Base-by-base conservation (phyloP, 2,329 filamentous ascomycete species). In the Aspergillus sp. region DNA sequence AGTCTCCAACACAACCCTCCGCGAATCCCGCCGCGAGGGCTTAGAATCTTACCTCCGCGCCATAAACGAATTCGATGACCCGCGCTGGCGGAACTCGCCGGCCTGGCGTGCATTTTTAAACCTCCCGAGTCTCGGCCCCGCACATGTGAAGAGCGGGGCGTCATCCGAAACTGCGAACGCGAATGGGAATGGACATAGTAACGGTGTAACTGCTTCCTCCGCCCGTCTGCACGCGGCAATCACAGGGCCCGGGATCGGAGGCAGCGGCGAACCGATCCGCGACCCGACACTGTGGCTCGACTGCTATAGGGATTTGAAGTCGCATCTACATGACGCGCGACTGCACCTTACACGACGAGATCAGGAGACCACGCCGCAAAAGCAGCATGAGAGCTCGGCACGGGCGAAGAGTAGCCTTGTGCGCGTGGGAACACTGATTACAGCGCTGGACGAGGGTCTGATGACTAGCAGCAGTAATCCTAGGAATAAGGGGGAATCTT, bases 251-350 rank as follows among this genome's bases (percentile, higher is more conserved):
- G 61, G 78, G 13, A 41, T 41, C 51, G 59, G 46, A 3, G 46
- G 34, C 1, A 59, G 50, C 31, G 55, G 59, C 22, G 71, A 68
- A 8, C 72, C 79, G 0, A 81, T 83, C 54, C 80, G 77, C 30
- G 82, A 83, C 67, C 83, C 83, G n/a, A 83, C 82, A 3, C 79
- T 85, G 28, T 89, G 87, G 87, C 77, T 89, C 17, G 86, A 89
- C 69, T 83, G 83, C 63, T 85, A 87, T 70, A 73, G 83, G 2
- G 84, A 87, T 56, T 78, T 89, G 66, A 89, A 89, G 72, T 72
- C 78, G 7, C 82, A 85, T 60, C 77, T 89, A n/a, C 86, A 88
- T 67, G 83, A 87, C 60, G 85, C 86, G 2, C 73, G 87, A 8
- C 73, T 85, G 22, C 82, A 83, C 68, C 75, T 89, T n/a, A 87